A percentile compares a stretch with the other conserved stretches of the same genome.
These are phyloP conservation scores for Trametopsis cervina DNA, from an alignment of 768 basidiomycete species.

Conservation along the genomic window DNA sequence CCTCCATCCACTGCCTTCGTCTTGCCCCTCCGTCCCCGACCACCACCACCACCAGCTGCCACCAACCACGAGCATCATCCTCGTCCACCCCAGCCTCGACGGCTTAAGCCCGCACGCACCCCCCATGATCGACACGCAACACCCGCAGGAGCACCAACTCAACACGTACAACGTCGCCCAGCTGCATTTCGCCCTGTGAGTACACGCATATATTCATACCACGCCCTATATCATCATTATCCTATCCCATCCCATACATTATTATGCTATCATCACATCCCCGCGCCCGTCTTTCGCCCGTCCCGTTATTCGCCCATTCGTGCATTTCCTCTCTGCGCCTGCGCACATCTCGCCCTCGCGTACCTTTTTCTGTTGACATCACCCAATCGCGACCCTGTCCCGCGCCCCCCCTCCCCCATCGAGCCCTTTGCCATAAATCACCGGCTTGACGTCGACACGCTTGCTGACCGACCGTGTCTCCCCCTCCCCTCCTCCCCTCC, in stretches of 20 bases:
- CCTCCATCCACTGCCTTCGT: background rate
- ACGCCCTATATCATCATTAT: background rate
- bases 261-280: no score
- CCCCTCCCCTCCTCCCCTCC: background rate
- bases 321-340: constrained; percentile 10
- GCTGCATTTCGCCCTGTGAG: constrained; percentile 55
- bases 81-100: background rate
- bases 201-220: constrained; percentile 13
- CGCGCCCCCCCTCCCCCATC: background rate
- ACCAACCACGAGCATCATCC: background rate
- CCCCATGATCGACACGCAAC: constrained; percentile 46
- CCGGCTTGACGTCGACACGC: no score
- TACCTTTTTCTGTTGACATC: no score
- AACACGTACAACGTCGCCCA: constrained; percentile 58
- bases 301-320: constrained; percentile 8
- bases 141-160: constrained; percentile 24
- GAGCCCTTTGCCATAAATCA: background rate
- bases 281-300: constrained; percentile 4
- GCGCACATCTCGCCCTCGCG: no score
- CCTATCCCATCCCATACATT: background rate
- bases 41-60: constrained; percentile 4
- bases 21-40: background rate
- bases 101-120: constrained; percentile 2
- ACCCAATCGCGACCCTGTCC: background rate
- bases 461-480: no score